These are phyloP conservation scores for Rhamnella rubrinervis DNA, from an alignment of 331 rosid genomes.

Conservation along the genomic window DNA sequence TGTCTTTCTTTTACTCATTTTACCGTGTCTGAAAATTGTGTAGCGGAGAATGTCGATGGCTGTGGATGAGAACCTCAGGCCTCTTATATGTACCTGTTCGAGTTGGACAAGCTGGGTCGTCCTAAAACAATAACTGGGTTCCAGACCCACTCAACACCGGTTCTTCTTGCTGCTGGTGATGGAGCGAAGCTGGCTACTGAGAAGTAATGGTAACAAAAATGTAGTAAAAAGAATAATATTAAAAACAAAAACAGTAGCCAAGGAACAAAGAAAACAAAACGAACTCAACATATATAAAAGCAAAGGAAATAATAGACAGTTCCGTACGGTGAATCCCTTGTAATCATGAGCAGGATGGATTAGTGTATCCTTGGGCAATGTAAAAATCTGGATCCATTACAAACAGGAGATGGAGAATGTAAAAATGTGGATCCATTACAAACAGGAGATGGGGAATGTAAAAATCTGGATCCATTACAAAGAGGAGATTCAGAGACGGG, in stretches of 20 bases:
- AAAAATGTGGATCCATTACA: too few relatives aligned
- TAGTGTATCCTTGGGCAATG: slow-evolving; percentile 69
- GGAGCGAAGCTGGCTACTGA: slow-evolving; percentile 96
- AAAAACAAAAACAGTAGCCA: too few relatives aligned
- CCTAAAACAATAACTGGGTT: slow-evolving; percentile 95
- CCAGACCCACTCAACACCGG: slow-evolving; percentile 96
- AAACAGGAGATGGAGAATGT: not conserved
- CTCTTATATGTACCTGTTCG: slow-evolving; percentile 79
- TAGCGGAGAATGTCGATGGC: slow-evolving; percentile 98
- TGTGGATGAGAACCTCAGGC: slow-evolving; percentile 78
- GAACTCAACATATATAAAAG: not conserved
- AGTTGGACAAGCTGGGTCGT: slow-evolving; percentile 98
- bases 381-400: slow-evolving; percentile 60
- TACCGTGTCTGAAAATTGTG: slow-evolving; percentile 6
- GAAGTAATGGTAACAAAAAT: slow-evolving; percentile 45
- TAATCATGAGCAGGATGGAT: slow-evolving; percentile 94
- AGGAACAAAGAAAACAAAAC: not conserved
- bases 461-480: too few relatives aligned
- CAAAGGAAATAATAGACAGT: not conserved
- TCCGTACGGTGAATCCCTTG: slow-evolving; percentile 81
- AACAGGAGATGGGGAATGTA: too few relatives aligned
- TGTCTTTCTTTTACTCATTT: slow-evolving; percentile 17
- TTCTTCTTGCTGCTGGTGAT: slow-evolving; percentile 97
- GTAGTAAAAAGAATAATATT: too few relatives aligned
- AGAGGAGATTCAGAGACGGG: slow-evolving; percentile 5